Conservation (phyloP, 208 protist genomes). For the Leishmania amazonensis region DNA sequence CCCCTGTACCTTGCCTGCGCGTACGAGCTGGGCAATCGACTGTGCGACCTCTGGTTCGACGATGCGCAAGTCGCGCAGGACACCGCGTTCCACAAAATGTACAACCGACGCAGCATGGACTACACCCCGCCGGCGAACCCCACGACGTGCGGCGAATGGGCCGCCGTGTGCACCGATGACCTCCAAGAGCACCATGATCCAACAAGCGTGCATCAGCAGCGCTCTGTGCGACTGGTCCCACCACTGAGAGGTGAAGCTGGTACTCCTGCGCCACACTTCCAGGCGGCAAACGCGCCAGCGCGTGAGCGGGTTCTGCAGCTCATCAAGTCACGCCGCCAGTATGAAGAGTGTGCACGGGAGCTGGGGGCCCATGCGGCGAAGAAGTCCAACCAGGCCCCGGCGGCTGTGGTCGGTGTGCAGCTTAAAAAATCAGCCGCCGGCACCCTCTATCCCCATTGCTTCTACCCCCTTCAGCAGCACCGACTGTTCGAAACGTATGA, state of each 20-base stretch:
- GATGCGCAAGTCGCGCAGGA: conserved; percentile 16
- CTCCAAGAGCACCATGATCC: neutral
- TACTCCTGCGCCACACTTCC: neutral
- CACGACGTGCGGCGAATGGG: conserved; percentile 18
- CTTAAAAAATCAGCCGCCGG: neutral
- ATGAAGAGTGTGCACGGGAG: neutral
- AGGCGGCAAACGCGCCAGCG: neutral
- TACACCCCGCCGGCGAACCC: conserved; percentile 27
- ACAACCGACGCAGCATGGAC: conserved; percentile 21
- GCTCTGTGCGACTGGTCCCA: conserved; percentile 13
- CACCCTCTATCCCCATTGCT: conserved; percentile 15
- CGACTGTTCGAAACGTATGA: conserved; percentile 29
- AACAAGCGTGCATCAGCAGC: neutral
- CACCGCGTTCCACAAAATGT: conserved; percentile 9
- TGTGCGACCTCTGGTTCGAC: conserved; percentile 60
- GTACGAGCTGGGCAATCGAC: conserved; percentile 48
- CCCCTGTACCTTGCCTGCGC: conserved; percentile 24
- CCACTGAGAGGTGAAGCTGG: neutral
- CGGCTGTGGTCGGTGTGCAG: neutral
- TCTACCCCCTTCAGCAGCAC: conserved; percentile 15
- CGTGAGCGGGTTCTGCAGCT: conserved; percentile 8
- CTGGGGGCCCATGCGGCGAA: neutral
- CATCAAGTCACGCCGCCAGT: conserved; percentile 5
- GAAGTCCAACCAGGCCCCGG: neutral
- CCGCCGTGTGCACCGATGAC: conserved; percentile 19